Evolutionary conservation across 345 rosid genomes (phyloP), one percentile per base, ranked within the genome.

Genomic region (Boechera divaricarpa): DNA sequence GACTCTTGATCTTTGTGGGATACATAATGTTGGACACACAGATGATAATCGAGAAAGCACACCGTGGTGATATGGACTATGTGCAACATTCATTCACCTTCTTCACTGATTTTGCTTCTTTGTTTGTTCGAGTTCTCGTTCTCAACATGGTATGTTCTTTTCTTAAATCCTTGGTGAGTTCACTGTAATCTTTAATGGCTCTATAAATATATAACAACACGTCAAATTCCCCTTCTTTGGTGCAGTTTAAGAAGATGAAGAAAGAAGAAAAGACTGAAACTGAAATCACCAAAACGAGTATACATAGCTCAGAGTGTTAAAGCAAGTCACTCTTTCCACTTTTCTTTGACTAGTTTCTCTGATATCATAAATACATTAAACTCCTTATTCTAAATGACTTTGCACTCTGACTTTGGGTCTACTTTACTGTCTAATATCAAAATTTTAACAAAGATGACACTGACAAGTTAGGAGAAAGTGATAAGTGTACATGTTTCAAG

Each of bases 21-120:
- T 92, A 87, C 66, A 81, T 89, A 53, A 85, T 90, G 4, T 88
- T 92, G 62, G 94, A 92, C 83, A 90, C 98, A 12, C 98, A 90
- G 74, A 91, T 89, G 3, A 88, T 92, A 63, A 88, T 89, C 26
- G 97, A 92, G 90, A 88, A 73, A 81, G 97, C 93, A 51, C 90
- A 89, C 79, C 72, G 41, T 8, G 96, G 97, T 5, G 94, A 89
- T 65, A 68, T 82, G 80, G 97, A 90, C 82, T 88, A 89, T 67
- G 91, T 93, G 77, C 87, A 82, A 83, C 94, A 90, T 66, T 87
- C 94, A 1, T 28, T 90, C 26, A 82, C 83, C 8, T 94, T 89
- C 53, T 90, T 93, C 84, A 86, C 89, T 5, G 92, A 90, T 70
- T 90, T 92, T 45, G 82, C 84, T 38, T 89, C 87, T 5, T 84